Conservation (phyloP, 805 yeast species). For the Candida gorgasii region DNA sequence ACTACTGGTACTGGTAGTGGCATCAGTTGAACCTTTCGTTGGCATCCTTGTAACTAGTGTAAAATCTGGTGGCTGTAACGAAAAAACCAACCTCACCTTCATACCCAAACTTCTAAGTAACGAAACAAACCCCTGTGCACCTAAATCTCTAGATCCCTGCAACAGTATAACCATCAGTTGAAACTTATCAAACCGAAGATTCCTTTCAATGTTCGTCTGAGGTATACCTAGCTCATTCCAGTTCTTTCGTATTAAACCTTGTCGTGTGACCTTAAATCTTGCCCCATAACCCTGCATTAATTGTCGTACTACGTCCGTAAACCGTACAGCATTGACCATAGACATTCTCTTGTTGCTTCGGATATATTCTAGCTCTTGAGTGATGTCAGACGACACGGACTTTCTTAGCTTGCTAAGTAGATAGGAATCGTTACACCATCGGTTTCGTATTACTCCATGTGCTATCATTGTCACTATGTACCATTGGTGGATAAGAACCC, state of each 20-base stretch:
- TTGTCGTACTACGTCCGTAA: constrained; percentile 75
- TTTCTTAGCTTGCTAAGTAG: constrained; percentile 43
- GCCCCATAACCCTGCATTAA: constrained; percentile 63
- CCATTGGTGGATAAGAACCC: constrained; percentile 60
- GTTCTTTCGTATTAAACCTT: constrained; percentile 36
- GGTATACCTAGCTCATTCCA: constrained; percentile 32
- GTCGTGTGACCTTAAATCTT: constrained; percentile 49
- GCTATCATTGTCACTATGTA: constrained; percentile 58
- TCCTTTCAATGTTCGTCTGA: constrained; percentile 23
- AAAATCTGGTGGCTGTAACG: constrained; percentile 89
- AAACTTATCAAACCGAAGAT: constrained; percentile 45
- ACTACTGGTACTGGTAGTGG: not conserved
- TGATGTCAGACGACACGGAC: constrained; percentile 43
- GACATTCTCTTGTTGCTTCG: constrained; percentile 11
- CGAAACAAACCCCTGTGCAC: constrained; percentile 86
- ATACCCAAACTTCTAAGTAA: constrained; percentile 70
- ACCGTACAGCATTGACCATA: constrained; percentile 56
- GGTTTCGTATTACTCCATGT: constrained; percentile 69
- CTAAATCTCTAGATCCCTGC: constrained; percentile 73
- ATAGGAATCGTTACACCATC: constrained; percentile 63
- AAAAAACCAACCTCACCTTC: constrained; percentile 72
- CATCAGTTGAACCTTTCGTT: constrained; percentile 4
- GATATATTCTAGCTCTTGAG: constrained; percentile 12
- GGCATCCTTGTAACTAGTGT: constrained; percentile 34
- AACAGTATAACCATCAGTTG: constrained; percentile 41